Base-by-base conservation (phyloP, 768 basidiomycete genomes). In the Boletellus ananiceps region DNA sequence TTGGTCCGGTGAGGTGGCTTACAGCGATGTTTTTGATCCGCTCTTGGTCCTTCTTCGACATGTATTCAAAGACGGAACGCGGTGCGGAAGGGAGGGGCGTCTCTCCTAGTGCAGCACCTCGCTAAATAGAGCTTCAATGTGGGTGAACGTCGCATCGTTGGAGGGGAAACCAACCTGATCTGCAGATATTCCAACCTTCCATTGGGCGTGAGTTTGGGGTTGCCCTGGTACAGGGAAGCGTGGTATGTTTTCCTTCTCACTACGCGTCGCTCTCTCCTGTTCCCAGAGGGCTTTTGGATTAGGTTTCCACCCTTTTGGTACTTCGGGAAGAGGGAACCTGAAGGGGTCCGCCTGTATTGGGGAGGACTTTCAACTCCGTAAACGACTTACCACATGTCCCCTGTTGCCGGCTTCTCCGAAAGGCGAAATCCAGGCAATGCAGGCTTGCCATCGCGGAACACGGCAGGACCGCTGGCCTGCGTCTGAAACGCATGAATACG, bases 41-140 rank as follows among this genome's bases (percentile, higher is more conserved):
- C 51, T 96, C 93, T 48, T 83, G 80, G 59, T 95, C 92, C 60
- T 93, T 94, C 55, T 86, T 81, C 0, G 96, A 95, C 64, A 98
- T 82, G 64, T 84, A 98, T 39, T 98, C 94, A 64, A 95, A 97
- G 14, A 99, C 81, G 0, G 95, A 97, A 11, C 82, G 82, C 2
- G 88, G 80, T 13, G 77, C 79, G 3, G 82, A 69, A 12, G 83
- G 76, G 11, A 89, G 72, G 11, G 82, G 82, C 9, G 80, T 80
- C 68, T 98, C 96, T 46, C 94, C 94, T 0, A 98, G 74, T 16
- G 87, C 73, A 1, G 77, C 69, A 23, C 93, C 95, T 44, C 96
- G 80, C 93, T 97, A 54, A 27, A 27, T 21, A 12, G 31, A 39
- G 27, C 36, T n/a, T 69, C 7, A 54, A 50, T 43, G 29, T 35